These are phyloP conservation scores for Cercospora sp. DNA, from an alignment of 2,329 filamentous ascomycete species.

Conservation along the genomic window DNA sequence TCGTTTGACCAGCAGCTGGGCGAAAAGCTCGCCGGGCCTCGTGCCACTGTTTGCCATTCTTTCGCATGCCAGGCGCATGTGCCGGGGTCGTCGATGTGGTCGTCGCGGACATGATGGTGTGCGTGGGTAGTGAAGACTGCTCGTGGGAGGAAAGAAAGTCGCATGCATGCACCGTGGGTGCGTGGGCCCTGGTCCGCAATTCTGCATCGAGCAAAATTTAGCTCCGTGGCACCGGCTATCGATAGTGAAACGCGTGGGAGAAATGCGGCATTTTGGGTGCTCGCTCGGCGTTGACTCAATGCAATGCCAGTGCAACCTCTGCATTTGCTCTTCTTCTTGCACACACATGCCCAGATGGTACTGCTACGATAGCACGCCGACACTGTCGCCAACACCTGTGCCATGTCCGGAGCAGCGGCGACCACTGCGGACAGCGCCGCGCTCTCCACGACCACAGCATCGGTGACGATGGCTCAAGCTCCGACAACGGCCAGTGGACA, in stretches of 20 bases:
- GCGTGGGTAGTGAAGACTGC: background rate
- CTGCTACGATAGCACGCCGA: background rate
- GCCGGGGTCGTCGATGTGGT: conserved; percentile 9
- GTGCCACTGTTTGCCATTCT: conserved; percentile 97
- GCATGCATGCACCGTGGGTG: background rate
- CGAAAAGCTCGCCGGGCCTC: conserved; percentile 79
- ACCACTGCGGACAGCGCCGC: background rate
- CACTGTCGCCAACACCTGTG: background rate
- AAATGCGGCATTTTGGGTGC: background rate
- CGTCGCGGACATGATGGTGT: conserved; percentile 33
- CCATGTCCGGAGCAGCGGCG: background rate
- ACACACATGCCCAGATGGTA: background rate
- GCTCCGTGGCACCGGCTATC: background rate
- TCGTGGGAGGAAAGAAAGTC: background rate
- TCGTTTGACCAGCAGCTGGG: conserved; percentile 72
- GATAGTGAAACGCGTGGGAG: conserved; percentile 2
- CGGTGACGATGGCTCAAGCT: background rate
- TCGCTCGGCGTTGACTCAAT: background rate
- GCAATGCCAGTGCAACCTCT: background rate
- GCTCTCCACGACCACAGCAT: background rate
- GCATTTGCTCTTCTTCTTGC: background rate
- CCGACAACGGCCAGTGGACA: conserved; percentile 37
- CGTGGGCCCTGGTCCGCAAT: background rate
- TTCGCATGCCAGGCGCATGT: conserved; percentile 63
- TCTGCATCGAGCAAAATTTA: background rate